A percentile compares a stretch with the other conserved stretches of the same genome.
Conservation (phyloP, 495 filamentous ascomycete species). For the Antarctomyces pellizariae region DNA sequence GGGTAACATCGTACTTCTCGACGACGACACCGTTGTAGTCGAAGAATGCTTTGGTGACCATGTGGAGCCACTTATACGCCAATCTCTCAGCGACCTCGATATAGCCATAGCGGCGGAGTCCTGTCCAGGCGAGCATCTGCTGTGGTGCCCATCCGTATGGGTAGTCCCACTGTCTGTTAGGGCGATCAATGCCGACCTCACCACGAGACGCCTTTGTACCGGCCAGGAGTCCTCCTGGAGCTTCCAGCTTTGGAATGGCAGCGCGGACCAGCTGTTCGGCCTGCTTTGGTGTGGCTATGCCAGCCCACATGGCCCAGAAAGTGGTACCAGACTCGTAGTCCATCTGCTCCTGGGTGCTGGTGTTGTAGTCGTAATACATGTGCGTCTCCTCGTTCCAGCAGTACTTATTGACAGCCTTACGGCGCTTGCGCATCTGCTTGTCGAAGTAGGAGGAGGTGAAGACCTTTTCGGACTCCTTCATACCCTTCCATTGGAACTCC, state of each 20-base stretch:
- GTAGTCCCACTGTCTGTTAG: conserved; percentile 95
- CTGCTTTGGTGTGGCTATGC: conserved; percentile 54
- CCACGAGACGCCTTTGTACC: conserved; percentile 76
- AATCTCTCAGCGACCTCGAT: conserved; percentile 68
- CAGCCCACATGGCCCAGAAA: conserved; percentile 95
- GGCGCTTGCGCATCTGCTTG: conserved; percentile 55
- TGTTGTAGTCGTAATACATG: conserved; percentile 96
- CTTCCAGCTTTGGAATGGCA: conserved; percentile 69
- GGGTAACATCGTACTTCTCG: conserved; percentile 94
- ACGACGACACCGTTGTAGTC: conserved; percentile 96
- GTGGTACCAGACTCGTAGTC: conserved; percentile 73
- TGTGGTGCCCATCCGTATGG: conserved; percentile 96
- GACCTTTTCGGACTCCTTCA: conserved; percentile 31
- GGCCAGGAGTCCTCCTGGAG: conserved; percentile 66
- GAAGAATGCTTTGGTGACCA: conserved; percentile 91
- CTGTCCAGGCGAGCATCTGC: conserved; percentile 94
- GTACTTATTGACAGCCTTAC: conserved; percentile 62
- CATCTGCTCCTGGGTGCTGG: conserved; percentile 47
- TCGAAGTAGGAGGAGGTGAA: conserved; percentile 79
- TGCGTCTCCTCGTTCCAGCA: conserved; percentile 76
- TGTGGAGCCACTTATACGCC: conserved; percentile 87
- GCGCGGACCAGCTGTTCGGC: conserved; percentile 51
- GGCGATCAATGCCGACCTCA: conserved; percentile 49
- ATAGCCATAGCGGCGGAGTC: conserved; percentile 73
- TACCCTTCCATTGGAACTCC: conserved; percentile 43